phyloP scores from a whole-genome alignment of 371 early-diverging fungal genomes.

The Entomophthora muscae region DNA sequence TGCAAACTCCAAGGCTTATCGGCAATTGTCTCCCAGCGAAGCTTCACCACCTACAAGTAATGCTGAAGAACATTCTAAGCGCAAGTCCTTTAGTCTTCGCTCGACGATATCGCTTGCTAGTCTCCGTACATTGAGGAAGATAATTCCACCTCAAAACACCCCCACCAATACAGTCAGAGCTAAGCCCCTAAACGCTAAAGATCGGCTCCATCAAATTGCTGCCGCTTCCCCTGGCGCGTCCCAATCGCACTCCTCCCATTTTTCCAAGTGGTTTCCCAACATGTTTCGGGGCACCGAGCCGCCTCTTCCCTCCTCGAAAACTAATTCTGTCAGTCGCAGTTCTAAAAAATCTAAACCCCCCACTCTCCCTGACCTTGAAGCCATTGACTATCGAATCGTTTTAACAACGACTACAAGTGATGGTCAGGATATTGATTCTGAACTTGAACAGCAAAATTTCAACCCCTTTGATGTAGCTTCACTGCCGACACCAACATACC shows the following conservation, averaged over 20 bases:
- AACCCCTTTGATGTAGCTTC: too few species aligned
- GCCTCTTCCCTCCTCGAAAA: neutral
- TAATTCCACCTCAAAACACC: neutral
- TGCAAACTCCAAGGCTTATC: constrained; percentile 4
- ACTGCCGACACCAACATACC: too few species aligned
- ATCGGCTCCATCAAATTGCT: neutral
- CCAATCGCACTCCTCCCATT: neutral
- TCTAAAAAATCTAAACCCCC: neutral
- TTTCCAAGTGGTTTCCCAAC: constrained; percentile 2
- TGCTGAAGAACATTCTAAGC: neutral
- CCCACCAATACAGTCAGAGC: too few species aligned
- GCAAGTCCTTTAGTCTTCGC: neutral
- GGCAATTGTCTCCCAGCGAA: neutral
- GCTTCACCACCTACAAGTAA: too few species aligned
- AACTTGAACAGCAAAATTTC: too few species aligned
- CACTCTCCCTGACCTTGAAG: neutral
- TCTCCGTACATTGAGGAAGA: neutral
- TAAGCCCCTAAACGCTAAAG: constrained; percentile 6
- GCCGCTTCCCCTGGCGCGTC: neutral
- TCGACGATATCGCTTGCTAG: neutral
- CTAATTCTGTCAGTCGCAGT: neutral
- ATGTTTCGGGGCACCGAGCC: neutral
- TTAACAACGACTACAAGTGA: too few species aligned
- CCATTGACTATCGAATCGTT: neutral
- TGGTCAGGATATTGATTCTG: too few species aligned